Percentiles rank a stretch among this genome's conserved stretches.
Conservation (phyloP, 805 yeast species). For the Candida gorgasii region DNA sequence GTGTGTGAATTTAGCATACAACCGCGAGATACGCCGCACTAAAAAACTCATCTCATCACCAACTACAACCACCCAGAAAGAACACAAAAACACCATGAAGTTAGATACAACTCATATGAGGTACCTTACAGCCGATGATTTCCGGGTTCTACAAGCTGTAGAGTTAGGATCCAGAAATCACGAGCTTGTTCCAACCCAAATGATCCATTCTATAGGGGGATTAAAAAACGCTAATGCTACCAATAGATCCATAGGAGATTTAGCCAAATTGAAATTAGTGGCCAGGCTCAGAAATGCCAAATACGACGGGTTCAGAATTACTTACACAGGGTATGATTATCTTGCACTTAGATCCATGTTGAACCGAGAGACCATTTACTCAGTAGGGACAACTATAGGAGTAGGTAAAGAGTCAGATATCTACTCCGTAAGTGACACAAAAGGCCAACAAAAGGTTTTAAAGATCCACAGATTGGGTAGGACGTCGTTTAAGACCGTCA, state of each 20-base stretch:
- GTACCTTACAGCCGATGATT: conserved; percentile 87
- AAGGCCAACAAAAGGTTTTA: conserved; percentile 67
- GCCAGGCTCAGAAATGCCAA: conserved; percentile 83
- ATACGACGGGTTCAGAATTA: conserved; percentile 90
- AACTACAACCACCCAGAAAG: not conserved
- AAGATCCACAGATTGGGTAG: conserved; percentile 94
- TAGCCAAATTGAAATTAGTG: conserved; percentile 82
- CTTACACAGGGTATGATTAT: conserved; percentile 90
- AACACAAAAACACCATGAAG: conserved; percentile 62
- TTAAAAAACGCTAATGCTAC: conserved; percentile 75
- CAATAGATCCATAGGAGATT: conserved; percentile 73
- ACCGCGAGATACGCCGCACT: conserved; percentile 6
- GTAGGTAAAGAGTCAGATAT: conserved; percentile 98
- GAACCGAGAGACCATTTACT: conserved; percentile 68
- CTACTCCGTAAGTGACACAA: conserved; percentile 70
- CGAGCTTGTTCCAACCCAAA: conserved; percentile 86
- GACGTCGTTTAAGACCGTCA: conserved; percentile 88
- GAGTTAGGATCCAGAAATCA: conserved; percentile 92
- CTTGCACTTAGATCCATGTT: conserved; percentile 84
- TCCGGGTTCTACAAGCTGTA: conserved; percentile 82
- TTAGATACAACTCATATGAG: conserved; percentile 92
- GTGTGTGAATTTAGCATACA: no score
- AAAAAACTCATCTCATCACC: no score
- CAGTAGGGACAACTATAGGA: conserved; percentile 86
- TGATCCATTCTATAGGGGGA: conserved; percentile 81